Conservation (phyloP, 441 rosid species). For the California macrophylla region DNA sequence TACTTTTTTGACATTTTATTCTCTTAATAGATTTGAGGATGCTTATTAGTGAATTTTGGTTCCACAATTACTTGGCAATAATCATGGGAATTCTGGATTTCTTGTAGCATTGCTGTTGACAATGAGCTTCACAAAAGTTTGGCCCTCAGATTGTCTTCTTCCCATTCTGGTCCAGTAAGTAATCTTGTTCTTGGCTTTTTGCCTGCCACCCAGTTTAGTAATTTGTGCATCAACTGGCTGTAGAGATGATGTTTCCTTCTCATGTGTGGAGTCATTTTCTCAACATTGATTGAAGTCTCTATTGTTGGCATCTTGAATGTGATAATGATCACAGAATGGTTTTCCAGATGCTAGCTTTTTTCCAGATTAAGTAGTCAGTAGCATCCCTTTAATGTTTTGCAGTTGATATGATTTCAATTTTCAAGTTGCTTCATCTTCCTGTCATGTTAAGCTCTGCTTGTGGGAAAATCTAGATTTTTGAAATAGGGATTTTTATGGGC, state of each 20-base stretch:
- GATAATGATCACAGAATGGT: background rate
- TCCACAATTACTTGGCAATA: background rate
- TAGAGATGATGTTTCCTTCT: background rate
- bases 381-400: background rate
- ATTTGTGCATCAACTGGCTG: background rate
- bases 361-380: background rate
- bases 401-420: background rate
- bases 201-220: background rate
- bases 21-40: no score
- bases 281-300: background rate
- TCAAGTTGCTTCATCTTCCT: background rate
- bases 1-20: background rate
- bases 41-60: background rate
- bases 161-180: constrained; percentile 40
- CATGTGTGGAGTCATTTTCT: background rate
- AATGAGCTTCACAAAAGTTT: constrained; percentile 27
- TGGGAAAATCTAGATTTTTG: background rate
- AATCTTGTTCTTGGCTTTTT: background rate
- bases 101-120: constrained; percentile 32
- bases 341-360: background rate
- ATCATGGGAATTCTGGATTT: background rate
- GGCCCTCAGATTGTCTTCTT: constrained; percentile 36
- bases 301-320: background rate
- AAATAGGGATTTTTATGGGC: background rate
- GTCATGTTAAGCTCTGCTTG: background rate